phyloP scores from a whole-genome alignment of 192 early-diverging fungal species.

The Coemansia aciculifera region DNA sequence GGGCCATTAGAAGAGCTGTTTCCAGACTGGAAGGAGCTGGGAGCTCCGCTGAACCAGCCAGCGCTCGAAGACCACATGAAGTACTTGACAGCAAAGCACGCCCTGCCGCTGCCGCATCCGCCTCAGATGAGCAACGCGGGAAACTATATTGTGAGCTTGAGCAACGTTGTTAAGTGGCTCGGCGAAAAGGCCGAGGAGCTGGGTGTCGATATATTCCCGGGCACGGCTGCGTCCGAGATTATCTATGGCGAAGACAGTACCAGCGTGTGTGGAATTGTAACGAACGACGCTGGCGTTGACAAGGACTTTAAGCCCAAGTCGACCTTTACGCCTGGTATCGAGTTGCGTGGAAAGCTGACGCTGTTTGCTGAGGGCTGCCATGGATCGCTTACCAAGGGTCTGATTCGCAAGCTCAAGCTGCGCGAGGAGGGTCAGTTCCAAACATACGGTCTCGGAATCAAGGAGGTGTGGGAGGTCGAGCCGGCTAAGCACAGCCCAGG shows the following conservation, averaged over 20 bases:
- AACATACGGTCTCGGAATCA: slow-evolving; percentile 94
- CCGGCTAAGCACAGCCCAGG: slow-evolving; percentile 83
- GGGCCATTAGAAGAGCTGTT: slow-evolving; percentile 92
- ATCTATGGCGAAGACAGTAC: slow-evolving; percentile 86
- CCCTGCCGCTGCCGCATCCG: slow-evolving; percentile 87
- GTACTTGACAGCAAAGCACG: slow-evolving; percentile 71
- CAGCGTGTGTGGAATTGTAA: slow-evolving; percentile 87
- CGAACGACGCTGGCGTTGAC: slow-evolving; percentile 93
- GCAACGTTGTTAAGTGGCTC: slow-evolving; percentile 92
- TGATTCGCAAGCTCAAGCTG: slow-evolving; percentile 85
- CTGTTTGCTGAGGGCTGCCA: slow-evolving; percentile 98
- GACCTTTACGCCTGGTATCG: slow-evolving; percentile 92
- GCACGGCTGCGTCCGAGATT: slow-evolving; percentile 90
- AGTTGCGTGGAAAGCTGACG: slow-evolving; percentile 89
- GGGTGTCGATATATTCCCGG: slow-evolving; percentile 92
- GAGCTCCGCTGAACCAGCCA: slow-evolving; percentile 88
- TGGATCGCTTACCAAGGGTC: slow-evolving; percentile 88
- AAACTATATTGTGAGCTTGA: slow-evolving; percentile 96
- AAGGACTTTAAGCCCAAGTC: slow-evolving; percentile 87
- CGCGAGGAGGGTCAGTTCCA: slow-evolving; percentile 84
- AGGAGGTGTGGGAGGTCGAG: slow-evolving; percentile 97
- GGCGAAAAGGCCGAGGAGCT: slow-evolving; percentile 95
- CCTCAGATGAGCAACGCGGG: slow-evolving; percentile 95
- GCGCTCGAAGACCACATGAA: slow-evolving; percentile 83
- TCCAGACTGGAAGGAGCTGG: slow-evolving; percentile 96